Base-by-base conservation (phyloP, 2,329 filamentous ascomycete species). In the Calonectria pseudoreteaudii region DNA sequence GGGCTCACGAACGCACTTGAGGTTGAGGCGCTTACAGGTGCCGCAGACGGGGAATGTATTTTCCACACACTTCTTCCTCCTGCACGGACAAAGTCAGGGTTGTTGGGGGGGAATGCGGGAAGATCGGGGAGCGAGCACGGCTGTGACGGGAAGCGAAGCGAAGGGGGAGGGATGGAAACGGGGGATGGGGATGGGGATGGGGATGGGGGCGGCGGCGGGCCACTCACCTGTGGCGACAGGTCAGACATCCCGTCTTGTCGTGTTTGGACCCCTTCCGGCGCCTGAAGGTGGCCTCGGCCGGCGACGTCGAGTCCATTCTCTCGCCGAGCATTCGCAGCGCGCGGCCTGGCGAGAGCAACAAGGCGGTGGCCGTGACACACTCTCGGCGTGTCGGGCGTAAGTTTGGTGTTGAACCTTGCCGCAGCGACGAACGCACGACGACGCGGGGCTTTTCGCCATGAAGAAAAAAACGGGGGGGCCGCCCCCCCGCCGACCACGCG, bases 221-320 rank as follows among this genome's bases (percentile, higher is more conserved):
- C 58, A 49, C 68, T 71, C n/a, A 71, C 68, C 68, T 23, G 47
- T 71, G 58, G 23, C 68, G 68, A 47, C 68, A 71, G 23, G 68
- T 71, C 47, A 71, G 34, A 50, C 68, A 71, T 23, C 68, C 68
- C 13, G 68, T 66, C 34, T 66, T 71, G 49, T 71, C 60, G 52
- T 71, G 68, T 34, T 66, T 66, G 49, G 68, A 71, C 26, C 68
- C 68, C 26, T 71, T 71, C 34, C 68, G 9, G 4, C 60, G 26
- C 18, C 38, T n/a, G 41, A 65, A 65, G 38, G n/a, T 41, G 28
- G 60, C 34, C 16, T 62, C 34, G 16, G 56, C 14, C 14, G 56
- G 16, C 41, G 41, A 11, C 44, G 44, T 47, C 34, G 56, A 2
- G 13, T 62, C 56, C 56, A 62, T 62, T 18, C 30, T 11, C 7